Evolutionary conservation across 768 basidiomycete genomes (phyloP), one percentile per base, ranked within the genome.

Genomic region (Suillus sp.): DNA sequence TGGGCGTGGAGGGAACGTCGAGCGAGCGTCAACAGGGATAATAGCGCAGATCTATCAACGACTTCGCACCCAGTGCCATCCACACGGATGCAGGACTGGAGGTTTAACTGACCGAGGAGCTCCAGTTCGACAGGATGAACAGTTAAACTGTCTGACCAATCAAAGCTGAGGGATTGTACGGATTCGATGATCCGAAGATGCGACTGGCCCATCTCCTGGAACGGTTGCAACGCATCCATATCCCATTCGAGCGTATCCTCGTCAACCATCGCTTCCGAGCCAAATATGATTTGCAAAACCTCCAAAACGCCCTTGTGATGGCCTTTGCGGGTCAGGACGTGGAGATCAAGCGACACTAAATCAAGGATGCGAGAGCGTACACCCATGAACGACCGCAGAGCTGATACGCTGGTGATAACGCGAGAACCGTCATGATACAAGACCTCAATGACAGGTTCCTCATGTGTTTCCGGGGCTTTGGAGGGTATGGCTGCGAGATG

Each of bases 101-200:
- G 78, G 67, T 92, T 86, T 47, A 95, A 75, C 40, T 84, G 80
- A 3, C 76, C 80, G 40, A 93, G 81, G 71, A 91, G 88, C 62
- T 89, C 82, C 61, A 93, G 72, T 25, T 88, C 80, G 56, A 86
- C 71, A 6, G 86, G 80, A 18, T 84, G 75, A 1, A 88, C 85
- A 14, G 79, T 73, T 48, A 93, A 76, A 62, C 84, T 85, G 71
- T 98, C 96, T 6, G 83, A 84, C 95, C 95, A 98, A 60, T 92
- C 89, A 66, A 98, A 90, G 72, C 89, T 87, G 68, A 98, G 78
- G 0, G 93, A 92, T 70, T 93, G 90, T 53, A 98, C 80, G 60
- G 94, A 86, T 74, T 96, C 95, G 68, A 96, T 89, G 73, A 97
- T 88, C 30, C 91, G 84, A 68, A 93, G 81, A 60, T 93, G 86